phyloP scores from a whole-genome alignment of 192 early-diverging fungal genomes.

The Backusella parvicylindrica region DNA sequence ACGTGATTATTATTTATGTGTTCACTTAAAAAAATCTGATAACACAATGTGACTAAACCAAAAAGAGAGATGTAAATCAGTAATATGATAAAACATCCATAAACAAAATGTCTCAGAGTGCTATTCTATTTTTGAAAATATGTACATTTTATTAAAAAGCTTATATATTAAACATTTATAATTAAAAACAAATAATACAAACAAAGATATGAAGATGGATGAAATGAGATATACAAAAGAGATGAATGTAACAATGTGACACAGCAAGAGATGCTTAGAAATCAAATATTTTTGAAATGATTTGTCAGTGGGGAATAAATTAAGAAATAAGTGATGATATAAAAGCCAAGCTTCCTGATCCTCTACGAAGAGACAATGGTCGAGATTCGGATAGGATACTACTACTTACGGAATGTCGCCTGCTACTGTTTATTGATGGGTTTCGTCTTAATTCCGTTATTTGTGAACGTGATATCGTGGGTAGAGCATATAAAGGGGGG shows the following conservation, averaged over 20 bases:
- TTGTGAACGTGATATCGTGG: background rate
- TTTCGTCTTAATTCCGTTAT: background rate
- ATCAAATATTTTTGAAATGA: background rate
- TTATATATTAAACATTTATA: background rate
- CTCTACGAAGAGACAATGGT: background rate
- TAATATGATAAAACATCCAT: background rate
- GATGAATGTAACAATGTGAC: background rate
- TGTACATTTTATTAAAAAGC: background rate
- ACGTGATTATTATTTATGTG: background rate
- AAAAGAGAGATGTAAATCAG: background rate
- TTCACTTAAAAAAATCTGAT: background rate
- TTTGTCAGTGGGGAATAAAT: background rate
- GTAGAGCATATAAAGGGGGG: background rate
- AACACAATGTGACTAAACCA: background rate
- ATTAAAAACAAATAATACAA: background rate
- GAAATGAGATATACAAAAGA: background rate
- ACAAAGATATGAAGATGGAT: background rate
- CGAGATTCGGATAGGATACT: background rate
- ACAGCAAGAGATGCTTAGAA: background rate
- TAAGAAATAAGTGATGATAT: conserved; percentile 3
- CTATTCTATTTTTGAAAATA: background rate
- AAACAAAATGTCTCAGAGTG: no score
- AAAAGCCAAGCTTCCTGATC: background rate
- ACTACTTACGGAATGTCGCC: conserved; percentile 3
- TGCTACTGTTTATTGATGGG: background rate